Evolutionary conservation across 768 basidiomycete species (phyloP), one percentile per base, ranked within the genome.

Genomic region (Trametes cinnabarina): DNA sequence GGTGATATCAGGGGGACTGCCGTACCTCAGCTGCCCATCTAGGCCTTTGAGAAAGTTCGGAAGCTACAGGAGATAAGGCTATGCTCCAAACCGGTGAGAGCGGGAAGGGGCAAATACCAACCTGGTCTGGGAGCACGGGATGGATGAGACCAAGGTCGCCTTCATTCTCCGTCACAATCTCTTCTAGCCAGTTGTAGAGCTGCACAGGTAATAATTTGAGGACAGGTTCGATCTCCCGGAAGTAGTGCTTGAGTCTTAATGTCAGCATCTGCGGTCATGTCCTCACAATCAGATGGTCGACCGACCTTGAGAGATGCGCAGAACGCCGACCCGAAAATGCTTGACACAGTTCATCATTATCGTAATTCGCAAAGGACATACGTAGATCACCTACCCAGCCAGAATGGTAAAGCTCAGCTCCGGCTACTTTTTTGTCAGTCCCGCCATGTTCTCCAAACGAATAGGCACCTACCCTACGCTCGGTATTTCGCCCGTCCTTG

Each of bases 251-350:
- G 9, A n/a, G 25, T 17, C 26, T n/a, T n/a, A n/a, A n/a, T n/a
- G n/a, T n/a, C n/a, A n/a, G n/a, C n/a, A n/a, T n/a, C n/a, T n/a
- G n/a, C n/a, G n/a, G n/a, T n/a, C n/a, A n/a, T n/a, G n/a, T n/a
- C n/a, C n/a, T n/a, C n/a, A n/a, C 3, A 17, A 47, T 10, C 10
- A 35, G 9, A 15, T 39, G 10, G 4, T 39, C 37, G 37, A n/a
- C 37, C 22, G 14, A 65, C 67, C 52, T 68, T 68, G 20, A 68
- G 51, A 6, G 67, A 68, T 17, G 67, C 67, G 40, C 67, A 68
- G 41, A 66, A 68, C 3, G 67, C 67, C 3, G 67, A 68, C 2
- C 67, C 67, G 50, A 68, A 68, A 15, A 68, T 65, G 17, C 67
- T 68, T 37, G 19, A 20, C 11, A 35, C 22, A 9, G 17, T 10